Evolutionary conservation across 2,329 filamentous ascomycete species (phyloP).

Genomic region (Alternaria metachromatica): DNA sequence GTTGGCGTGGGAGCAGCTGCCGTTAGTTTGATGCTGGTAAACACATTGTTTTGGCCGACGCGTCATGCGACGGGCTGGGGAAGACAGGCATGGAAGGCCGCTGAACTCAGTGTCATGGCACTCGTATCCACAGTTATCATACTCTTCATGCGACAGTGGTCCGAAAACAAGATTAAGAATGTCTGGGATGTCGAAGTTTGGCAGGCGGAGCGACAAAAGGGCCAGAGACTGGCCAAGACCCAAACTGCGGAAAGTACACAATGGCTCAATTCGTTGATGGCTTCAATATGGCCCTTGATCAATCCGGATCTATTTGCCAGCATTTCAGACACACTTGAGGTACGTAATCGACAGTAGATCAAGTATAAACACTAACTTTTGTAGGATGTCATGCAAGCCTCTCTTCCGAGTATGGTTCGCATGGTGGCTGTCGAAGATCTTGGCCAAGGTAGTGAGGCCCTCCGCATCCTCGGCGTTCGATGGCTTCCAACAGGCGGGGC

Average conservation of each 20-base stretch:
- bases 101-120: slow-evolving; percentile 39
- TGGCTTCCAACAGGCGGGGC: slow-evolving; percentile 77
- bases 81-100: slow-evolving; percentile 34
- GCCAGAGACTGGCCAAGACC: slow-evolving; percentile 55
- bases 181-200: slow-evolving; percentile 74
- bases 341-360: slow-evolving; percentile 7
- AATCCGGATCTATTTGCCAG: slow-evolving; percentile 77
- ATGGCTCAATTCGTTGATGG: slow-evolving; percentile 74
- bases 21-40: slow-evolving; percentile 44
- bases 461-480: slow-evolving; percentile 73
- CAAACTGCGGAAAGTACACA: slow-evolving; percentile 69
- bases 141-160: slow-evolving; percentile 64
- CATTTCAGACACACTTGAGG: slow-evolving; percentile 72
- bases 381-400: slow-evolving; percentile 78
- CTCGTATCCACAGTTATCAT: slow-evolving; percentile 44
- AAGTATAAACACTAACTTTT: slow-evolving; percentile 15
- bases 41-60: slow-evolving; percentile 45
- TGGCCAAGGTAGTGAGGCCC: slow-evolving; percentile 74
- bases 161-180: slow-evolving; percentile 65
- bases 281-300: slow-evolving; percentile 74
- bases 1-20: slow-evolving; percentile 47
- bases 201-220: slow-evolving; percentile 66
- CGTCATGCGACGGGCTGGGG: slow-evolving; percentile 39
- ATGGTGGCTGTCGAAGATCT: slow-evolving; percentile 80
- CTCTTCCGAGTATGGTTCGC: slow-evolving; percentile 70